A percentile compares a stretch with the other conserved stretches of the same genome.
phyloP scores from a whole-genome alignment of 2,329 filamentous ascomycete genomes.

The Fusarium sp. region DNA sequence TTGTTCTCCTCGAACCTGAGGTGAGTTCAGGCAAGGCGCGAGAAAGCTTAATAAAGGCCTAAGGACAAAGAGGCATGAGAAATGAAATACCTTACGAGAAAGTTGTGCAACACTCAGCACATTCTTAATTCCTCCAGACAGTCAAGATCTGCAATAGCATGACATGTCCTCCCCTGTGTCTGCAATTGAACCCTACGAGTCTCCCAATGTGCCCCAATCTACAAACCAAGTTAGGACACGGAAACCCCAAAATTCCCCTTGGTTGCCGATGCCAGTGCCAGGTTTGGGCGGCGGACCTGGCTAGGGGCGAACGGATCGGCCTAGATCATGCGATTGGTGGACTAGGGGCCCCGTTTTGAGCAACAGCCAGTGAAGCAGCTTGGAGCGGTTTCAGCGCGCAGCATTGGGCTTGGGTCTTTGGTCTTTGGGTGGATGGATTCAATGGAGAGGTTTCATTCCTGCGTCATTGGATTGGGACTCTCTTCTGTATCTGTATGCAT shows the following conservation, averaged over 20 bases:
- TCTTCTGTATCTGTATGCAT: slow-evolving; percentile 4
- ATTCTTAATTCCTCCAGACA: not conserved
- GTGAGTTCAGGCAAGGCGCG: not conserved
- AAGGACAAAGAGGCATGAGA: not conserved
- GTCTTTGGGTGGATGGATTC: slow-evolving; percentile 21
- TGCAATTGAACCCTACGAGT: slow-evolving; percentile 8
- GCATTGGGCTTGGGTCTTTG: slow-evolving; percentile 17
- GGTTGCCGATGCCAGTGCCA: not conserved
- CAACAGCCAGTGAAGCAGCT: slow-evolving; percentile 8
- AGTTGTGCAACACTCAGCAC: not conserved
- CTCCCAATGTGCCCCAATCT: not conserved
- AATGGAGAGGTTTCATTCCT: slow-evolving; percentile 37
- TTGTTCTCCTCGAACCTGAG: slow-evolving; percentile 24
- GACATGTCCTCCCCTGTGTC: too few species aligned
- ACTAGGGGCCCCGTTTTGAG: slow-evolving; percentile 15
- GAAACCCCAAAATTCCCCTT: slow-evolving; percentile 4
- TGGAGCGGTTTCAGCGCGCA: slow-evolving; percentile 33
- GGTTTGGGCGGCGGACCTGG: slow-evolving; percentile 21
- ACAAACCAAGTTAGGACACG: slow-evolving; percentile 14
- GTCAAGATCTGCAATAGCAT: slow-evolving; percentile 3
- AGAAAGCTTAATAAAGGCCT: slow-evolving; percentile 12
- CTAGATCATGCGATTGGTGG: slow-evolving; percentile 25
- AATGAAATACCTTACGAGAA: too few species aligned
- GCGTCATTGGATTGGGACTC: slow-evolving; percentile 36
- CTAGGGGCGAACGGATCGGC: slow-evolving; percentile 12